Base-by-base conservation (phyloP, 768 basidiomycete species). In the Mycena capillaripes region DNA sequence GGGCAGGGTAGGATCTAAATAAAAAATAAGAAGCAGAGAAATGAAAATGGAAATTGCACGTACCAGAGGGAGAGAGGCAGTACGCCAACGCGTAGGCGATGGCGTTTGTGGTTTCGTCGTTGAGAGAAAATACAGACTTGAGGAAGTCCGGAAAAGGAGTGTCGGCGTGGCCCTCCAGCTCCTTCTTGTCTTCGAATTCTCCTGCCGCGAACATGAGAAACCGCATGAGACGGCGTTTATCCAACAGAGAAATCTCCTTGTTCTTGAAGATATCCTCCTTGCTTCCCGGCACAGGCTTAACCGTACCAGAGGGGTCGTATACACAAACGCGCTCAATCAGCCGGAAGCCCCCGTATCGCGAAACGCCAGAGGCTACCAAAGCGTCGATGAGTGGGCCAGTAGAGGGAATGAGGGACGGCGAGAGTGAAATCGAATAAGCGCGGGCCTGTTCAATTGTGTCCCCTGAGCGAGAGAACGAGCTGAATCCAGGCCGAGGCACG, bases 201-300 rank as follows among this genome's bases (percentile, higher is more conserved):
- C 91, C 90, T 2, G 89, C 88, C 42, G 94, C 92, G 78, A 95
- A 97, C 75, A 92, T 88, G 55, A 99, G 82, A 76, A 97, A 96
- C 68, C 97, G 94, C 94, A 98, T 98, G 29, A 99, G 84, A 36
- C 94, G 88, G 52, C 97, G 85, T 83, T 98, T 99, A 72, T 97
- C 95, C 36, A 97, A 79, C 14, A 98, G 86, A 9, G 86, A 86
- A 10, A 98, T 88, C 11, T 86, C 86, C 77, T 90, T 91, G 82
- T 90, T 92, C 84, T 94, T 96, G 88, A 99, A 98, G 4, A 99
- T 89, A 69, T 95, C 94, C 80, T 97, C 97, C 80, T 98, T 98
- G 83, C 90, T 95, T 36, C 92, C 92, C 1, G 97, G 97, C 0
- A 98, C 97, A 59, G 81, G 87, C 76, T 89, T 89, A 63, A 90